Evolutionary conservation across 2,329 filamentous ascomycete species (phyloP).

Genomic region (Aspergillus viridinutans): DNA sequence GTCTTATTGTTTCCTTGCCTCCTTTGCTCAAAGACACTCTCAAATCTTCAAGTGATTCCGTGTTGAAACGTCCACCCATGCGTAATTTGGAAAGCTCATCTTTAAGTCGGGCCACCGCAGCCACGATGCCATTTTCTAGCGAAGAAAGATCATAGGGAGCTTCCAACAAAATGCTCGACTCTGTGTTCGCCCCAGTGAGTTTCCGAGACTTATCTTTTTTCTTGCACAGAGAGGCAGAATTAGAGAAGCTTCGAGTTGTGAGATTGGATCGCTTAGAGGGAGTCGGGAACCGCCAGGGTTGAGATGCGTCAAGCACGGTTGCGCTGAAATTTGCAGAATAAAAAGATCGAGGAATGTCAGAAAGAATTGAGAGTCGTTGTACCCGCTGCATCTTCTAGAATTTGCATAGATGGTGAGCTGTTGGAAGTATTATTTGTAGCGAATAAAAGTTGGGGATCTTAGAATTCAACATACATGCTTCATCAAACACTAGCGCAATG

Average conservation of each 20-base stretch:
- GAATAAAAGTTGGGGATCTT: background rate
- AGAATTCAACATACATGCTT: background rate
- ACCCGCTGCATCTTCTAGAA: background rate
- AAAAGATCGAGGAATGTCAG: background rate
- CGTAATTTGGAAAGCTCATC: constrained; percentile 60
- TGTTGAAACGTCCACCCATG: constrained; percentile 59
- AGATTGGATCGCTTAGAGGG: background rate
- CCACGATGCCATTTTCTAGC: constrained; percentile 54
- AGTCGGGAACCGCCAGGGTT: background rate
- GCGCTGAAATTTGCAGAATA: background rate
- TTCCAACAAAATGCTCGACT: constrained; percentile 31
- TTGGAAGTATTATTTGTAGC: background rate
- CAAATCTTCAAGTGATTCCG: constrained; percentile 57
- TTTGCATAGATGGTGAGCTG: background rate
- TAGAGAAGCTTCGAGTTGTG: constrained; percentile 36
- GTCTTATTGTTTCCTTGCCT: constrained; percentile 47
- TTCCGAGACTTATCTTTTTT: constrained; percentile 53
- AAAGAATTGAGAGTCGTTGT: background rate
- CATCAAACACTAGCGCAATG: background rate
- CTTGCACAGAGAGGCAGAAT: constrained; percentile 42
- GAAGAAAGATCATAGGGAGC: constrained; percentile 60
- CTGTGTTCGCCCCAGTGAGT: constrained; percentile 30
- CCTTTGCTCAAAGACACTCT: constrained; percentile 56
- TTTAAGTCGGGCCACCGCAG: constrained; percentile 54
- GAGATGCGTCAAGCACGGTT: background rate